Percentiles rank a stretch among this genome's conserved stretches.
phyloP scores from a whole-genome alignment of 345 rosid species.

The Clausena lansium region DNA sequence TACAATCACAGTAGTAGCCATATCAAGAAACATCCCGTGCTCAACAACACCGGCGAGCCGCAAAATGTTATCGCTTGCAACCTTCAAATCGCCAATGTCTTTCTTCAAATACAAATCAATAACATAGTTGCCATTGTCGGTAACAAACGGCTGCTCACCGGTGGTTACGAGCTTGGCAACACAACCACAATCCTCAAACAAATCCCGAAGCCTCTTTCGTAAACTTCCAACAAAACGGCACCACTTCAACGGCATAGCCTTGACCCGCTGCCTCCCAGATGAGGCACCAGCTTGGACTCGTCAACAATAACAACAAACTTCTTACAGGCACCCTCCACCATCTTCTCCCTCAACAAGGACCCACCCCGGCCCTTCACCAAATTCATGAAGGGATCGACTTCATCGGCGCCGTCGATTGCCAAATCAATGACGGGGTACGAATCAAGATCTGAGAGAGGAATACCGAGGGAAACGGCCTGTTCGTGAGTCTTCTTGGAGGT shows the following conservation, averaged over 20 bases:
- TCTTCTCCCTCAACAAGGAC: slow-evolving; percentile 85
- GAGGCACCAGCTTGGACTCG: slow-evolving; percentile 58
- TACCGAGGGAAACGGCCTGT: slow-evolving; percentile 78
- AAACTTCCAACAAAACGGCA: slow-evolving; percentile 81
- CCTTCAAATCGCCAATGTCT: slow-evolving; percentile 75
- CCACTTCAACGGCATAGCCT: slow-evolving; percentile 81
- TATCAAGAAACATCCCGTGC: slow-evolving; percentile 92
- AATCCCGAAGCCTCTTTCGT: slow-evolving; percentile 47
- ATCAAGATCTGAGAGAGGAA: slow-evolving; percentile 83
- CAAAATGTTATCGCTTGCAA: slow-evolving; percentile 65
- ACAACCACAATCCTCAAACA: slow-evolving; percentile 66
- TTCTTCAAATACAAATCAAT: slow-evolving; percentile 72
- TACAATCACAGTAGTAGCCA: slow-evolving; percentile 90
- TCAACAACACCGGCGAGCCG: slow-evolving; percentile 88
- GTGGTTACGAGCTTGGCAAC: slow-evolving; percentile 47
- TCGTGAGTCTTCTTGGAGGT: slow-evolving; percentile 73
- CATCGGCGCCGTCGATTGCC: slow-evolving; percentile 98
- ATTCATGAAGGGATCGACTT: slow-evolving; percentile 77
- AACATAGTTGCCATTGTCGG: slow-evolving; percentile 82
- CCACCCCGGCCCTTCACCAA: slow-evolving; percentile 95
- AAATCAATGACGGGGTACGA: slow-evolving; percentile 66
- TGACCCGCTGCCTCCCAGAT: slow-evolving; percentile 70
- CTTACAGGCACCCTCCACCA: slow-evolving; percentile 81
- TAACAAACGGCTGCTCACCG: slow-evolving; percentile 49
- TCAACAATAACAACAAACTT: slow-evolving; percentile 78